Conservation (phyloP, 345 rosid genomes). For the Lepidium didymum region DNA sequence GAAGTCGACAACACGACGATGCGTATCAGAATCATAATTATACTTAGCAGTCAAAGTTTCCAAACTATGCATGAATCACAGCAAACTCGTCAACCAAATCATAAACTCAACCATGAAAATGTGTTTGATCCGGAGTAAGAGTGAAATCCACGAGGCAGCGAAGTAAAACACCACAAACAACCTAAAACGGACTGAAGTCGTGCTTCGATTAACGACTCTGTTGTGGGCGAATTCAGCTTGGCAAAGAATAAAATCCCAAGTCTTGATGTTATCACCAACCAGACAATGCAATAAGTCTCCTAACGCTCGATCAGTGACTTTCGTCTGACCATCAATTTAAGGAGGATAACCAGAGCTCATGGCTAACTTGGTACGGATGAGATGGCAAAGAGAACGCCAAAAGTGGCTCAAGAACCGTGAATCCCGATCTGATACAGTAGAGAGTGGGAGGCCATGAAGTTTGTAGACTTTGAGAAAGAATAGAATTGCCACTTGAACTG, state of each 20-base stretch:
- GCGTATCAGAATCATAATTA: background rate
- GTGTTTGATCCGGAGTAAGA: background rate
- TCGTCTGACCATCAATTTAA: background rate
- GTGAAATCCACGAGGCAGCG: background rate
- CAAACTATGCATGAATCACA: background rate
- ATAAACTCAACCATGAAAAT: background rate
- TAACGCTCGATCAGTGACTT: background rate
- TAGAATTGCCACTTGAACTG: background rate
- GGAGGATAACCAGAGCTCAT: background rate
- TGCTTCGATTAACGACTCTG: background rate
- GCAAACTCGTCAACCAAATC: background rate
- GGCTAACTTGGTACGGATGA: rapidly evolving
- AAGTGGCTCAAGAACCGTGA: background rate
- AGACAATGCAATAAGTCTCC: background rate
- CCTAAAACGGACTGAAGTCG: background rate
- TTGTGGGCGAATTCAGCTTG: background rate
- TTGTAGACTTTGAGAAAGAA: background rate
- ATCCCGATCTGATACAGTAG: background rate
- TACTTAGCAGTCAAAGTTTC: background rate
- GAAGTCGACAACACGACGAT: too few relatives aligned
- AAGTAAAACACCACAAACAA: background rate
- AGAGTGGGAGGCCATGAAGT: background rate
- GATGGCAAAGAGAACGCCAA: background rate
- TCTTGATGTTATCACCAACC: background rate
- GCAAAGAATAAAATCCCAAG: background rate